phyloP scores from a whole-genome alignment of 2,329 filamentous ascomycete species.

The Coleophoma crateriformis region DNA sequence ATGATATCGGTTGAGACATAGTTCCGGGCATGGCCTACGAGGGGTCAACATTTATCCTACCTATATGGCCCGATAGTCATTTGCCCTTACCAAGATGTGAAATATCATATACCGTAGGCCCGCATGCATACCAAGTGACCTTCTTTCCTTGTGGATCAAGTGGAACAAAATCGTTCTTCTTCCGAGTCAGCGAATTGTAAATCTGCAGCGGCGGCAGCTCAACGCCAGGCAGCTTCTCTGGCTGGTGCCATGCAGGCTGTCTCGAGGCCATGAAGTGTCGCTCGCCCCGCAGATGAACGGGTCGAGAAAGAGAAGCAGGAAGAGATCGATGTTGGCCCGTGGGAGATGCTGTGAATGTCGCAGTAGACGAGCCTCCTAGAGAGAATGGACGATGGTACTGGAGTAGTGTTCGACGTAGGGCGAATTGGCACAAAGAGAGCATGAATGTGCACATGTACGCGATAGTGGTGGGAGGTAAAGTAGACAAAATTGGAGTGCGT shows the following conservation, averaged over 20 bases:
- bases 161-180: conserved; percentile 57
- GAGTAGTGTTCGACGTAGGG: conserved; percentile 1
- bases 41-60: neutral
- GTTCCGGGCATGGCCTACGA: conserved; percentile 62
- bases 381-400: neutral
- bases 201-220: conserved; percentile 38
- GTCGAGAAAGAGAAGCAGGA: neutral
- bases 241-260: conserved; percentile 4
- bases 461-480: neutral
- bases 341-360: no score
- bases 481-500: no score
- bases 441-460: neutral
- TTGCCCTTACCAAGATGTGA: conserved; percentile 38
- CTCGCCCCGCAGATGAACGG: neutral
- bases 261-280: conserved; percentile 1
- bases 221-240: conserved; percentile 2
- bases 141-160: conserved; percentile 40
- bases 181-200: conserved; percentile 59
- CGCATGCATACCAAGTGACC: conserved; percentile 64
- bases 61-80: neutral
- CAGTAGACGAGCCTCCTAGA: neutral
- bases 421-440: conserved; percentile 2
- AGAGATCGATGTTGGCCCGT: neutral
- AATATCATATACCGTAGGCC: conserved; percentile 66
- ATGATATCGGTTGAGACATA: conserved; percentile 72